Base-by-base conservation (phyloP, 116 monocot species). In the Phalaenopsis hybrid region DNA sequence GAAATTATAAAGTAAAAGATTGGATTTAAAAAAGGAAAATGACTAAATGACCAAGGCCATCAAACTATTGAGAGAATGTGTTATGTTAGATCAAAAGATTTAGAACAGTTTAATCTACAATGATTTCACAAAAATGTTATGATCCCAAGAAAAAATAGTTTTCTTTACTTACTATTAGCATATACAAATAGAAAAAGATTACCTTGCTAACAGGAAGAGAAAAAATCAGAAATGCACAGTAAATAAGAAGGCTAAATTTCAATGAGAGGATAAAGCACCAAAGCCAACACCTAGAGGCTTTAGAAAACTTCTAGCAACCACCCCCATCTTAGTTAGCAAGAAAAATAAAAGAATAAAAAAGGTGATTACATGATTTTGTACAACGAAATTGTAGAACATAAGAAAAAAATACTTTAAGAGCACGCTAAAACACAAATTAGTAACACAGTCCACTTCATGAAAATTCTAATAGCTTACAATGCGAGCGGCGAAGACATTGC, bases 401-500 rank as follows among this genome's bases (percentile, higher is more conserved):
- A 74, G 20, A 31, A 31, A 31, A 31, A 17, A 3, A 31, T 44
- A 75, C 45, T n/a, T 75, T 20, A 75, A 72, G 9, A 72, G 33
- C 4, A 13, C 72, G 13, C 37, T 34, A 72, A 37, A 72, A 70
- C 72, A 34, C 72, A 13, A 31, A 25, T 34, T 15, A 34, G 41
- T 72, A 37, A 31, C 33, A 13, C 4, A 74, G n/a, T 46, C 75
- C 1, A 17, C 77, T 72, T 72, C 13, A 61, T 79, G 18, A 37
- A 34, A 58, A 78, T 10, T 48, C 12, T 4, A 28, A 61, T 73
- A 59, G n/a, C 91, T 95, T 81, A 99, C 98, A 72, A 95, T 92
- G 21, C 98, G 87, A 6, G 98, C 72, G 8, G 93, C 91, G 82
- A 99, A 95, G 63, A 99, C 95, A 85, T 85, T 95, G 81, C 90